phyloP scores from a whole-genome alignment of 257 asterid species.

The Phtheirospermum japonicum region DNA sequence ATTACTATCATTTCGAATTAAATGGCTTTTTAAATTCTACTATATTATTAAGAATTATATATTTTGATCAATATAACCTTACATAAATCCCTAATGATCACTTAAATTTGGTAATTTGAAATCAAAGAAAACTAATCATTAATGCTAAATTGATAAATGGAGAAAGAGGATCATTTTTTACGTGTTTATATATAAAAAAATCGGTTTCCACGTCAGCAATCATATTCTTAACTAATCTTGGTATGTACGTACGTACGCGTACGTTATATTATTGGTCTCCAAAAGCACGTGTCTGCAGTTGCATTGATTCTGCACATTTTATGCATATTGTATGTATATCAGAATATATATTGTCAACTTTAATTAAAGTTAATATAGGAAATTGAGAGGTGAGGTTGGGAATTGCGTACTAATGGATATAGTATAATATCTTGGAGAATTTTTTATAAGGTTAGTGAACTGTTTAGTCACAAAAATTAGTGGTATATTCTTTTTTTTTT shows the following conservation, averaged over 20 bases:
- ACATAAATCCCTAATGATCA: too few relatives aligned
- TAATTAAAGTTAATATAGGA: not conserved
- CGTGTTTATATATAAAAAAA: too few relatives aligned
- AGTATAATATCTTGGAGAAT: not conserved
- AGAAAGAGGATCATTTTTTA: too few relatives aligned
- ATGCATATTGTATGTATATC: too few relatives aligned
- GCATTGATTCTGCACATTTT: slow-evolving; percentile 27
- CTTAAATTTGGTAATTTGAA: too few relatives aligned
- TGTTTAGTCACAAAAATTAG: slow-evolving; percentile 12
- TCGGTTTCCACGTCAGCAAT: slow-evolving; percentile 27
- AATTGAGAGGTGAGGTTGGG: slow-evolving; percentile 16
- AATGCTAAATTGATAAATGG: too few relatives aligned
- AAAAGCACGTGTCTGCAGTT: slow-evolving; percentile 37
- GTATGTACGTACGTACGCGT: slow-evolving; percentile 42
- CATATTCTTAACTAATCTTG: slow-evolving; percentile 15
- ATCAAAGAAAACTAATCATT: too few relatives aligned
- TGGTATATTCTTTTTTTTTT: too few relatives aligned
- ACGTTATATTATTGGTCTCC: slow-evolving; percentile 25
- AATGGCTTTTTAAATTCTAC: too few relatives aligned
- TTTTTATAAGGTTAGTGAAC: not conserved
- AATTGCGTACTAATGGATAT: not conserved
- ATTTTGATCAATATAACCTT: too few relatives aligned
- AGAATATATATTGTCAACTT: not conserved
- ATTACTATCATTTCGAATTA: too few relatives aligned
- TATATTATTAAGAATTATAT: too few relatives aligned